Evolutionary conservation across 2,329 filamentous ascomycete genomes (phyloP), one percentile per base, ranked within the genome.

Genomic region (Neodidymelliopsis sp.): DNA sequence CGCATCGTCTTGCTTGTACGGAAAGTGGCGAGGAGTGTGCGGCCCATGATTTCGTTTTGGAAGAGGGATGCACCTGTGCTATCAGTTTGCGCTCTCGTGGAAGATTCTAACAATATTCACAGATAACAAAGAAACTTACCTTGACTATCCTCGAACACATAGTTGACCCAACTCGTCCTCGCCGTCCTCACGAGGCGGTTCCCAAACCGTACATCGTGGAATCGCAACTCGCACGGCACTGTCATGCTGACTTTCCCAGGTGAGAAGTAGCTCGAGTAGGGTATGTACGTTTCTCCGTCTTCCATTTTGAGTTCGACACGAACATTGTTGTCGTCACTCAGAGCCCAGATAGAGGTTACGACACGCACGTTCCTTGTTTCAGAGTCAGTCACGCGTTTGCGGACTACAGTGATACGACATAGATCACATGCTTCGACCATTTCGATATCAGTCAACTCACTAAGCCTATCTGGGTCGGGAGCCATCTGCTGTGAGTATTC

Each of bases 11-110:
- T 75, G 23, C 69, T 71, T 0, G 75, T 78, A 23, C 71, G 68
- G 49, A 70, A 78, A 4, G 71, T 74, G 2, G 70, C 74, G 1
- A 79, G 59, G 6, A 79, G 70, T 4, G 65, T 71, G 23, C 75
- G 71, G 22, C 76, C 76, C 63, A 77, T 77, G 7, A 79, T 64
- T 30, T 75, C 75, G 46, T 75, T 77, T 55, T 79, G 76, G 54
- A 79, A 78, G 2, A 70, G 61, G 3, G 64, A 63, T 4, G 75
- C 71, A 33, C 67, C 69, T 63, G 33, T 8, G 41, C 20, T n/a
- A n/a, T n/a, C n/a, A n/a, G n/a, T n/a, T n/a, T 27, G 24, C 12
- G 24, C 12, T 12, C 7, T 7, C 7, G 12, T 12, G 6, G 4
- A n/a, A 59, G 16, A 4, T 29, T 31, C 49, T 45, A 49, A 22